Conservation (phyloP, 768 basidiomycete genomes). For the Boletus barrowsii region DNA sequence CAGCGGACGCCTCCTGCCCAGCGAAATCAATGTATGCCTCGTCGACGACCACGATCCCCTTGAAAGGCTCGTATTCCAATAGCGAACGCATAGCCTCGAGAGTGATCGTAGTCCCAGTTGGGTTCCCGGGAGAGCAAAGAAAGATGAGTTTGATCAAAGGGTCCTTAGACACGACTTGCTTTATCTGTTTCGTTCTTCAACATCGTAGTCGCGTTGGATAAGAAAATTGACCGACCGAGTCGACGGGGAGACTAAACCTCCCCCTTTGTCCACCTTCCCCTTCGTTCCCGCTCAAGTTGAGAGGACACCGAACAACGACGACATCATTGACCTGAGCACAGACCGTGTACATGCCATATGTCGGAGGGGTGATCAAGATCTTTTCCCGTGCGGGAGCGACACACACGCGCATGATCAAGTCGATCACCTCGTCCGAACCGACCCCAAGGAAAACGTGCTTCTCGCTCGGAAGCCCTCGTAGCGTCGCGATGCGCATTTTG, state of each 20-base stretch:
- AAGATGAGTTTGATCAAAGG: slow-evolving; percentile 87
- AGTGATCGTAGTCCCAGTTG: slow-evolving; percentile 85
- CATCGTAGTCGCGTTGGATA: not conserved
- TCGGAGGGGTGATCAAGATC: slow-evolving; percentile 88
- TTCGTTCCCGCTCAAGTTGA: slow-evolving; percentile 53
- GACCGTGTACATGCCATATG: slow-evolving; percentile 97
- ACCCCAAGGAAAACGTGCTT: slow-evolving; percentile 91
- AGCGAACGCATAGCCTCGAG: slow-evolving; percentile 64
- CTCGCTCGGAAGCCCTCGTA: slow-evolving; percentile 62
- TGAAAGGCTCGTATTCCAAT: slow-evolving; percentile 77
- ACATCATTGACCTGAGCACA: slow-evolving; percentile 96
- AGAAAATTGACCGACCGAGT: slow-evolving; percentile 52
- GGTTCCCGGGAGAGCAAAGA: slow-evolving; percentile 96
- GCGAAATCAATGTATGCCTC: slow-evolving; percentile 98
- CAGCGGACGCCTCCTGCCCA: slow-evolving; percentile 56
- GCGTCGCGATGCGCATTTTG: slow-evolving; percentile 67
- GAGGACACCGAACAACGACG: slow-evolving; percentile 69
- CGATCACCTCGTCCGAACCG: slow-evolving; percentile 95
- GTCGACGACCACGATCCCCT: slow-evolving; percentile 90
- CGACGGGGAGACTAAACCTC: slow-evolving; percentile 70
- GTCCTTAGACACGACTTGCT: slow-evolving; percentile 63
- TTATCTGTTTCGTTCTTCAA: slow-evolving; percentile 51
- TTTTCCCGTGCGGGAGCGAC: slow-evolving; percentile 78
- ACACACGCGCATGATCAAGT: slow-evolving; percentile 87
- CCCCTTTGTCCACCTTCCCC: slow-evolving; percentile 76